A percentile compares a stretch with the other conserved stretches of the same genome.
These are phyloP conservation scores for Amphicarpaea edgeworthii DNA, from an alignment of 306 rosid genomes.

Conservation along the genomic window DNA sequence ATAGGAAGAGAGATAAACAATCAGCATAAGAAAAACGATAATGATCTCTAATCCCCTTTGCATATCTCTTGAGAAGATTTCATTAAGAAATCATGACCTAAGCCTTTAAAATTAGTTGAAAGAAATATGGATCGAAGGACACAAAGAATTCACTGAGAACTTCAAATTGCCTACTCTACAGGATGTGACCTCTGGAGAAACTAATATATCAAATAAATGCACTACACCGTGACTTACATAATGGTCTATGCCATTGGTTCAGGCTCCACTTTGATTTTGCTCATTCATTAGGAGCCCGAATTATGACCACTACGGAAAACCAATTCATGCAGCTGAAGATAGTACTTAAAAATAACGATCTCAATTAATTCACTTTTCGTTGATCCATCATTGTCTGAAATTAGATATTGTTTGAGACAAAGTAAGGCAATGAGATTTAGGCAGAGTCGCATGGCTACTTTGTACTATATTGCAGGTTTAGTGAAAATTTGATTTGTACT, in stretches of 20 bases:
- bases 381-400: constrained; percentile 29
- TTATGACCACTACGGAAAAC: constrained; percentile 34
- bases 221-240: constrained; percentile 7
- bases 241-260: constrained; percentile 14
- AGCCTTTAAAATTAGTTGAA: constrained; percentile 9
- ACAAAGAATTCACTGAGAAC: neutral
- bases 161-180: neutral
- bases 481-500: constrained; percentile 36
- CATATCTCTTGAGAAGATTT: constrained; percentile 26
- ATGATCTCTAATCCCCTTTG: constrained; percentile 23
- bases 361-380: constrained; percentile 11
- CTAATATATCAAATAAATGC: constrained; percentile 2
- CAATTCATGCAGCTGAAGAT: constrained; percentile 31
- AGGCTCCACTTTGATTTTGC: constrained; percentile 14
- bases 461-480: constrained; percentile 20
- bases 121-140: constrained; percentile 18
- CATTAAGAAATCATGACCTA: constrained; percentile 35
- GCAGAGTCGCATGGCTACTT: constrained; percentile 22
- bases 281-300: constrained; percentile 28
- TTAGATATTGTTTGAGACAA: constrained; percentile 32
- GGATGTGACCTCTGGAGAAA: neutral
- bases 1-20: constrained; percentile 2
- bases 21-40: constrained; percentile 8
- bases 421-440: constrained; percentile 18
- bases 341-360: constrained; percentile 22